Conservation (phyloP, 1,284 basidiomycete genomes). For the Cutaneotrichosporon dermatis region DNA sequence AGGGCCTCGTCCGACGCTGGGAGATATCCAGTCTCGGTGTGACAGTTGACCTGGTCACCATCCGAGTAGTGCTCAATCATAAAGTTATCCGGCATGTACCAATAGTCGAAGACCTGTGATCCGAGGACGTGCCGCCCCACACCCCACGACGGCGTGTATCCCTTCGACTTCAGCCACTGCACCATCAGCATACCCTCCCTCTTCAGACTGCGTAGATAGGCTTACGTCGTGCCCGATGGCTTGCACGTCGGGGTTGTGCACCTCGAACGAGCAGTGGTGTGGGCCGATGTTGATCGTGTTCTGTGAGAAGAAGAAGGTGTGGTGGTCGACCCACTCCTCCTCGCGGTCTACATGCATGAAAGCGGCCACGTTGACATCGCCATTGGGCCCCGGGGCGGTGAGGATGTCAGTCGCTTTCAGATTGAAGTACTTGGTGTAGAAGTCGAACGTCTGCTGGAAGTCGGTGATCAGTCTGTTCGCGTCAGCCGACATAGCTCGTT, state of each 20-base stretch:
- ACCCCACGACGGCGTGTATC: conserved; percentile 25
- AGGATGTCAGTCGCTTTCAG: conserved; percentile 27
- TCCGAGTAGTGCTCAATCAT: conserved; percentile 29
- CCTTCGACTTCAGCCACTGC: conserved; percentile 20
- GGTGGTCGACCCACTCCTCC: conserved; percentile 28
- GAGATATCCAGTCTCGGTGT: conserved; percentile 6
- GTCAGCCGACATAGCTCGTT: too few relatives aligned
- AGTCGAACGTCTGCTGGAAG: conserved; percentile 20
- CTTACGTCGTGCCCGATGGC: conserved; percentile 18
- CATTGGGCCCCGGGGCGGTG: conserved; percentile 5
- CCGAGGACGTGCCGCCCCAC: conserved; percentile 28
- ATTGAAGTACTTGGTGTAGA: conserved; percentile 25
- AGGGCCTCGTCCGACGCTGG: conserved; percentile 8
- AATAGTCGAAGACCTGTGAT: conserved; percentile 31
- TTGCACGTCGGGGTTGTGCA: conserved; percentile 24
- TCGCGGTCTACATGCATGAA: conserved; percentile 26
- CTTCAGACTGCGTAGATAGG: too few relatives aligned
- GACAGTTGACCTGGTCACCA: conserved; percentile 25
- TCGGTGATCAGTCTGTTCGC: conserved; percentile 11
- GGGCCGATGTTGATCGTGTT: conserved; percentile 11
- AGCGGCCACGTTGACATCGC: conserved; percentile 7
- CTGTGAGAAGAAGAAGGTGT: conserved; percentile 24
- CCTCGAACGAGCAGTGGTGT: conserved; percentile 27
- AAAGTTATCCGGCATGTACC: conserved; percentile 24
- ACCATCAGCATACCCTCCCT: too few relatives aligned